These are phyloP conservation scores for Saccharomycopsis sp. DNA, from an alignment of 805 yeast species.

Conservation along the genomic window DNA sequence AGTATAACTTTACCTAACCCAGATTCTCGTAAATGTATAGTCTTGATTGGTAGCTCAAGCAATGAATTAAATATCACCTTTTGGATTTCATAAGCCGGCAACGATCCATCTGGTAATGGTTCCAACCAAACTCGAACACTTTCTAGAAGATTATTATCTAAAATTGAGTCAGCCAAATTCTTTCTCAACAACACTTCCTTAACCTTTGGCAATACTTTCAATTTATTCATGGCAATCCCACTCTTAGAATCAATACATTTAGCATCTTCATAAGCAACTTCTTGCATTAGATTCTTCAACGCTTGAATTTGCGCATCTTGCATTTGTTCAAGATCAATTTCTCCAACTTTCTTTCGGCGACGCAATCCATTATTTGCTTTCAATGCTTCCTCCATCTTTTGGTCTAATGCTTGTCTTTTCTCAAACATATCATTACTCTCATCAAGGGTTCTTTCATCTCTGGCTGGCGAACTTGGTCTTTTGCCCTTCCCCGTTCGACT, in stretches of 20 bases:
- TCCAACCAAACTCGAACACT: constrained; percentile 96
- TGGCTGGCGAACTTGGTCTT: constrained; percentile 23
- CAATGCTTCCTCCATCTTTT: constrained; percentile 67
- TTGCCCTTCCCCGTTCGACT: constrained; percentile 21
- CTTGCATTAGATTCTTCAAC: constrained; percentile 83
- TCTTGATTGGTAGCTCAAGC: constrained; percentile 79
- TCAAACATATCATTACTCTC: constrained; percentile 30
- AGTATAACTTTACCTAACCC: constrained; percentile 90
- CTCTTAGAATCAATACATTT: constrained; percentile 41
- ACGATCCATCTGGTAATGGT: constrained; percentile 94
- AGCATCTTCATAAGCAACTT: constrained; percentile 72
- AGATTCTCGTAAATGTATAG: constrained; percentile 89
- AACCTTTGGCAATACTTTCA: constrained; percentile 75
- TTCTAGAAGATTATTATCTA: constrained; percentile 89
- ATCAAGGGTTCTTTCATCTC: constrained; percentile 23
- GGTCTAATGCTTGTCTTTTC: constrained; percentile 74
- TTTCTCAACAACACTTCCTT: constrained; percentile 69
- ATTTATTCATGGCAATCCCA: constrained; percentile 52
- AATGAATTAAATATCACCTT: constrained; percentile 74
- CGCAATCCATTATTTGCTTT: constrained; percentile 48
- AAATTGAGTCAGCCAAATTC: constrained; percentile 80
- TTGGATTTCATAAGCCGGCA: constrained; percentile 97
- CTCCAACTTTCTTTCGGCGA: constrained; percentile 66
- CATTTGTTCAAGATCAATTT: constrained; percentile 90
- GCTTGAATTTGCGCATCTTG: constrained; percentile 84